Conservation (phyloP, 306 rosid genomes). For the Prunus mongolica region DNA sequence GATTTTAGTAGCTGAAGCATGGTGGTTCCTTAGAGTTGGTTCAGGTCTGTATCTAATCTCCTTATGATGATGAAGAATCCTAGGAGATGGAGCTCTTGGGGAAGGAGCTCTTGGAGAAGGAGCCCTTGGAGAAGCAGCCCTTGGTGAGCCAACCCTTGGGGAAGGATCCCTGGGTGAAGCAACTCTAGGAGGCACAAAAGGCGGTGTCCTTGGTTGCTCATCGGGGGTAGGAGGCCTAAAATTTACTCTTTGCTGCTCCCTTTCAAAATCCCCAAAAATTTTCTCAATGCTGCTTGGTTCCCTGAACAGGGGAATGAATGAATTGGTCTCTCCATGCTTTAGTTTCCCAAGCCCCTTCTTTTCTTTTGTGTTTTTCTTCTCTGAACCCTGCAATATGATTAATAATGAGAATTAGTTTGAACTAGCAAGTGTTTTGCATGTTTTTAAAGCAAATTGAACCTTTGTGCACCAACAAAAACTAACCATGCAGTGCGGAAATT, state of each 20-base stretch:
- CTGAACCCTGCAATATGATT: constrained; percentile 55
- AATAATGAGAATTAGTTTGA: constrained; percentile 14
- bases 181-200: constrained; percentile 55
- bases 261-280: constrained; percentile 88
- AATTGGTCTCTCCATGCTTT: constrained; percentile 76
- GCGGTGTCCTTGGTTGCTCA: constrained; percentile 62
- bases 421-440: not conserved
- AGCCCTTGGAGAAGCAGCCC: constrained; percentile 14
- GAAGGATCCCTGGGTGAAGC: constrained; percentile 42
- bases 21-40: constrained; percentile 67
- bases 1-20: constrained; percentile 85
- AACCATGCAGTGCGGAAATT: too few relatives aligned
- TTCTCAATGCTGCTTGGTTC: constrained; percentile 98
- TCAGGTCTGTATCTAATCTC: constrained; percentile 66
- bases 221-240: constrained; percentile 64
- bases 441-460: constrained; percentile 7
- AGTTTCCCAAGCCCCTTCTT: constrained; percentile 68
- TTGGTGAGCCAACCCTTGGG: constrained; percentile 24
- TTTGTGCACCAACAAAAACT: not conserved
- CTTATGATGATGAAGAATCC: constrained; percentile 46
- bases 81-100: constrained; percentile 48
- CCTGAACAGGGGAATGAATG: constrained; percentile 85
- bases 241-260: constrained; percentile 69
- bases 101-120: constrained; percentile 21
- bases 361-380: constrained; percentile 63